Conservation (phyloP, 1,139 yeast genomes). For the Suhomyces yuchorum region DNA sequence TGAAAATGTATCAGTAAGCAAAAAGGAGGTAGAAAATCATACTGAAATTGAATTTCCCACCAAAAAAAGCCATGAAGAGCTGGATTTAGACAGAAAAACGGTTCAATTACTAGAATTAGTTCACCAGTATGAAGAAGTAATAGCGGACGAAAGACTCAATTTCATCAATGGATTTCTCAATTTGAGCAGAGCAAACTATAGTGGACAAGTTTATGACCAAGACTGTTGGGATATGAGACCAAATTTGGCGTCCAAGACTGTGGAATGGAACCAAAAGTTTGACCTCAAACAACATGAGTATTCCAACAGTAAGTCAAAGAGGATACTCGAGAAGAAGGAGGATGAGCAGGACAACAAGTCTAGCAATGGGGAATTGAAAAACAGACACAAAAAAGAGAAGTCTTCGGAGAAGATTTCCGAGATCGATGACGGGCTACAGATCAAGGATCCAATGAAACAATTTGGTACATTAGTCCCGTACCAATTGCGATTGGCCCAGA, state of each 20-base stretch:
- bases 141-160: constrained; percentile 22
- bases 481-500: constrained; percentile 44
- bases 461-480: constrained; percentile 54
- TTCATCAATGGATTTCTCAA: constrained; percentile 37
- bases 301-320: not conserved
- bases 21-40: constrained; percentile 6
- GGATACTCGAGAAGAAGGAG: not conserved
- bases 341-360: constrained; percentile 1
- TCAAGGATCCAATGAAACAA: constrained; percentile 47
- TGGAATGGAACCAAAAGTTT: constrained; percentile 1
- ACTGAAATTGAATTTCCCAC: constrained; percentile 8
- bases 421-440: not conserved
- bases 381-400: constrained; percentile 4
- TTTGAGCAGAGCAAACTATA: constrained; percentile 45
- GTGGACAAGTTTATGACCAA: constrained; percentile 19
- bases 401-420: not conserved
- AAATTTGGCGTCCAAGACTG: constrained; percentile 23
- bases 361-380: not conserved
- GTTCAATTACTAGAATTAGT: constrained; percentile 29
- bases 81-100: constrained; percentile 22
- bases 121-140: constrained; percentile 32
- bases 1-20: constrained; percentile 19
- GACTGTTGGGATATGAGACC: constrained; percentile 37
- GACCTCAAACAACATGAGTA: constrained; percentile 3
- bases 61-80: constrained; percentile 1